Evolutionary conservation across 169 alveolate species (phyloP).

Genomic region (Babesia ovata): DNA sequence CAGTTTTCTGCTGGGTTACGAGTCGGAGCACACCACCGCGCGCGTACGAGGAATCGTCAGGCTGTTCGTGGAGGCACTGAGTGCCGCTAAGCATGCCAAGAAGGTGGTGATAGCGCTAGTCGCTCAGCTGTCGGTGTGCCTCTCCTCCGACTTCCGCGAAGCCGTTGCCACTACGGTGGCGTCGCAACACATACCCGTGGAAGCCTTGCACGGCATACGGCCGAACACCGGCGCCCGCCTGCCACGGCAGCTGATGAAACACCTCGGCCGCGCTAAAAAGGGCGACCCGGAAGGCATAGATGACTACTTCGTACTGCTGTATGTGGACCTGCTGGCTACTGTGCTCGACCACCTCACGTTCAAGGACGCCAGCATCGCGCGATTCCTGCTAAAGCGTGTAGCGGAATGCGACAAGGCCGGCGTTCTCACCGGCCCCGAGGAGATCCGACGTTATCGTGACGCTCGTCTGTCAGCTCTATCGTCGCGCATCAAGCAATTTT

Average conservation of each 20-base stretch:
- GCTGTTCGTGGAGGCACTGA: constrained; percentile 39
- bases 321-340: constrained; percentile 25
- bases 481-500: constrained; percentile 23
- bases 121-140: constrained; percentile 6
- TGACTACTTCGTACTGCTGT: constrained; percentile 36
- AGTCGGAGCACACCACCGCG: constrained; percentile 21
- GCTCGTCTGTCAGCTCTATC: constrained; percentile 22
- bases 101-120: constrained; percentile 6
- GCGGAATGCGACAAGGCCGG: constrained; percentile 15
- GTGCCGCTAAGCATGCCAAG: constrained; percentile 15
- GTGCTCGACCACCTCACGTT: constrained; percentile 45
- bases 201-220: background rate
- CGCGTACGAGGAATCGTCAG: constrained; percentile 49
- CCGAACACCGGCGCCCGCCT: background rate
- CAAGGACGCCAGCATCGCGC: constrained; percentile 32
- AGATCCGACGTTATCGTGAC: constrained; percentile 15
- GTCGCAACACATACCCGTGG: background rate
- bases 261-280: constrained; percentile 15
- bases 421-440: constrained; percentile 13
- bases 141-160: constrained; percentile 14
- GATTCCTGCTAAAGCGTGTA: constrained; percentile 20
- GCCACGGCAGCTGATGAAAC: constrained; percentile 11
- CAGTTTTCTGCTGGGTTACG: constrained; percentile 22
- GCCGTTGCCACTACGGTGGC: background rate
- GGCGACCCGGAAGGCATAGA: constrained; percentile 16